A percentile compares a stretch with the other conserved stretches of the same genome.
Evolutionary conservation across 2,329 filamentous ascomycete species (phyloP).

Genomic region (Pseudophaeomoniella oleicola): DNA sequence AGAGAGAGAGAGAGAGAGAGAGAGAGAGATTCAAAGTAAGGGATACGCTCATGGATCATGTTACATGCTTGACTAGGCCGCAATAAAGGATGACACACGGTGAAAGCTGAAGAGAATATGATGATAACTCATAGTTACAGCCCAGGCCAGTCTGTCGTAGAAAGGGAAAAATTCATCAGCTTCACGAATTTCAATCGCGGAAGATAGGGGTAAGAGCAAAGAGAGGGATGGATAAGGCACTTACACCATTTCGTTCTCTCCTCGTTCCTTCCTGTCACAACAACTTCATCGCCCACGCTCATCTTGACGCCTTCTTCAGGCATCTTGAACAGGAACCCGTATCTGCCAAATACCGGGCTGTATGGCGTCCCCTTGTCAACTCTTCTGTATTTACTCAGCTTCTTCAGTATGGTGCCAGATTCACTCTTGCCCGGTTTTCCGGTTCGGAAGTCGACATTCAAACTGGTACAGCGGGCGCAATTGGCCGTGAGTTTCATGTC

Average conservation of each 20-base stretch:
- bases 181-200: too few species aligned
- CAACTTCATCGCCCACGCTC: conserved; percentile 41
- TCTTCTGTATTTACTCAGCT: conserved; percentile 53
- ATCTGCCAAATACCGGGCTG: conserved; percentile 58
- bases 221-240: too few species aligned
- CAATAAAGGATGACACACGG: too few species aligned
- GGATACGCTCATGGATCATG: too few species aligned
- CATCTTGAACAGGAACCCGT: conserved; percentile 41
- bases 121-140: too few species aligned
- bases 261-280: conserved; percentile 33
- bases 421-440: conserved; percentile 44
- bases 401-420: conserved; percentile 50
- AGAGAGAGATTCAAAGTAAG: too few species aligned
- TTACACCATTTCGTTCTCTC: conserved; percentile 41
- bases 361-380: conserved; percentile 56
- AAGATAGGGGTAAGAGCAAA: too few species aligned
- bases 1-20: too few species aligned
- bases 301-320: conserved; percentile 17
- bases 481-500: conserved; percentile 51
- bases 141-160: too few species aligned
- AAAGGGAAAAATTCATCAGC: too few species aligned
- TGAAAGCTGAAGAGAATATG: too few species aligned
- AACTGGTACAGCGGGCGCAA: conserved; percentile 51
- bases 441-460: conserved; percentile 58
- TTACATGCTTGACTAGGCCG: too few species aligned